These are phyloP conservation scores for Backusella liffmaniae DNA, from an alignment of 192 early-diverging fungal genomes.

Conservation along the genomic window DNA sequence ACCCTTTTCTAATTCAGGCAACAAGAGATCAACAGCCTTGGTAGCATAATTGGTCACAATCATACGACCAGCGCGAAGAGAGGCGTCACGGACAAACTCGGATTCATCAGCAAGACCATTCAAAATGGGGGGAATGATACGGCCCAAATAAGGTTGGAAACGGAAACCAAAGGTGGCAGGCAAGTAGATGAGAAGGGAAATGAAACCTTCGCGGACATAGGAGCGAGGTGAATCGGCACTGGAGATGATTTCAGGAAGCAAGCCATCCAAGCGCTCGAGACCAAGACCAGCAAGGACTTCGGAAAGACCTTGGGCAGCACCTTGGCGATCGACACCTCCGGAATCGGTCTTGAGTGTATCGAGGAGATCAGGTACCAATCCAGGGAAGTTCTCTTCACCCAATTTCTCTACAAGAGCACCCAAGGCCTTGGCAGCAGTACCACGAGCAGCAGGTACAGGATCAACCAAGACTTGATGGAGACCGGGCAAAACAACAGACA, in stretches of 20 bases:
- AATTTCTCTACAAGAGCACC: conserved; percentile 91
- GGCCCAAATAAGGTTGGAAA: conserved; percentile 90
- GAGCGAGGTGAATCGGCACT: conserved; percentile 68
- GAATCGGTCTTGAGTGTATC: conserved; percentile 85
- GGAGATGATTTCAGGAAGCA: conserved; percentile 88
- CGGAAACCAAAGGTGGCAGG: conserved; percentile 91
- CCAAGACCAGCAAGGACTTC: conserved; percentile 93
- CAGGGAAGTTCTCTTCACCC: conserved; percentile 93
- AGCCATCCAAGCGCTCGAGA: conserved; percentile 75
- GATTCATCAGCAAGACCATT: conserved; percentile 93
- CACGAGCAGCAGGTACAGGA: conserved; percentile 94
- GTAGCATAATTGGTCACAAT: conserved; percentile 90
- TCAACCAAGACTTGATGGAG: conserved; percentile 91
- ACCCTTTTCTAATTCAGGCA: conserved; percentile 89
- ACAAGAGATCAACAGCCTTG: conserved; percentile 81
- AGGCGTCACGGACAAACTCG: conserved; percentile 91
- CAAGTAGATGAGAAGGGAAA: conserved; percentile 92
- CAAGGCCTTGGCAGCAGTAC: conserved; percentile 89
- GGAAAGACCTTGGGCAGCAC: conserved; percentile 95
- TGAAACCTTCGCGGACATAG: conserved; percentile 95
- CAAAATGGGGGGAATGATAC: conserved; percentile 86
- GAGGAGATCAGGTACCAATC: conserved; percentile 82
- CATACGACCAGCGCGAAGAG: conserved; percentile 89
- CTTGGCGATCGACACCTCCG: conserved; percentile 91
- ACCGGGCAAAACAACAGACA: conserved; percentile 77